A percentile compares a stretch with the other conserved stretches of the same genome.
These are phyloP conservation scores for Pythium biforme DNA, from an alignment of 352 stramenopile genomes.

Conservation along the genomic window DNA sequence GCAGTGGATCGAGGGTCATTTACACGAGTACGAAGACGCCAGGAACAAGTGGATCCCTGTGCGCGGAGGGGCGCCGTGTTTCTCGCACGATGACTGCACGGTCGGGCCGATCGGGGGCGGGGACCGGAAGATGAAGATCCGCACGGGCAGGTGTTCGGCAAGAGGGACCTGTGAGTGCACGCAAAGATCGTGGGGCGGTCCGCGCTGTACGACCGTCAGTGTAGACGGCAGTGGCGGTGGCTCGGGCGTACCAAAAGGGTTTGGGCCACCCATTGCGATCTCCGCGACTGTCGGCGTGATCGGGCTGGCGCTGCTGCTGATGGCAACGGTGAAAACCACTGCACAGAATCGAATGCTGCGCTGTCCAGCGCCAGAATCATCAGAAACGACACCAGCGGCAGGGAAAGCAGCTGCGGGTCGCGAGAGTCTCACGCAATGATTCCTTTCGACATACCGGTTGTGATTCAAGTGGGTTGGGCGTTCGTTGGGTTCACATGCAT, in stretches of 20 bases:
- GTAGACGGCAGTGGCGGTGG: background rate
- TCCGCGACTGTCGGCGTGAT: background rate
- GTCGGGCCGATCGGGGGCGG: background rate
- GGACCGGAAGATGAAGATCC: background rate
- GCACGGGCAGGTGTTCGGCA: background rate
- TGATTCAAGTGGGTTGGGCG: too few relatives aligned
- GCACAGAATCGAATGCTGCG: background rate
- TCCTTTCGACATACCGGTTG: too few relatives aligned
- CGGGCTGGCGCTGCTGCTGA: background rate
- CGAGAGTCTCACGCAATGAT: background rate
- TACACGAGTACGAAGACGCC: slow-evolving; percentile 17
- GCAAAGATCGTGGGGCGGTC: background rate
- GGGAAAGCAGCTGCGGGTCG: background rate
- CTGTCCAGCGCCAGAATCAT: background rate
- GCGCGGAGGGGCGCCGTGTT: slow-evolving; percentile 10
- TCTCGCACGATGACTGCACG: slow-evolving; percentile 17
- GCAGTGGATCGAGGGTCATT: slow-evolving; percentile 24
- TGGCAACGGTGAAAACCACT: background rate
- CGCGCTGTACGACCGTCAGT: slow-evolving; percentile 6
- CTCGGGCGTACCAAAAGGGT: background rate
- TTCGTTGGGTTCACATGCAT: too few relatives aligned
- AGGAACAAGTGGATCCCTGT: slow-evolving; percentile 21
- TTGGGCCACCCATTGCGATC: background rate
- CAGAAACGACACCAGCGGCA: background rate
- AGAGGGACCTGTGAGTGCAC: slow-evolving; percentile 2